These are phyloP conservation scores for Dictyostelium intermedium DNA, from an alignment of 78 protist species.

Conservation along the genomic window DNA sequence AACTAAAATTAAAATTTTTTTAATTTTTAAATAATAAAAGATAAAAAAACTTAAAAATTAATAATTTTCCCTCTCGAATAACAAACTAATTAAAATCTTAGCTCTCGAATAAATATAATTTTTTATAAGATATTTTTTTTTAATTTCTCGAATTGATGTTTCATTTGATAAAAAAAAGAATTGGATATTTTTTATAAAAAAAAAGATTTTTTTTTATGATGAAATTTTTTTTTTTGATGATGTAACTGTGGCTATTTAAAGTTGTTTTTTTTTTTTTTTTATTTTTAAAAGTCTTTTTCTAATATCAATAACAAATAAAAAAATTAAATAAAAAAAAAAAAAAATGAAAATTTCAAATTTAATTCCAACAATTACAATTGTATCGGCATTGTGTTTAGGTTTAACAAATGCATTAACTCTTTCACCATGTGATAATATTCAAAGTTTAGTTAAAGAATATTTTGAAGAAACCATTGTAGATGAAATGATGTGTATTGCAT, in stretches of 20 bases:
- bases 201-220: background rate
- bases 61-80: no score
- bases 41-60: no score
- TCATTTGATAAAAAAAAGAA: no score
- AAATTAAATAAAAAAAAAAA: no score
- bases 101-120: background rate
- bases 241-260: background rate
- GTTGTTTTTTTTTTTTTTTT: background rate
- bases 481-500: background rate
- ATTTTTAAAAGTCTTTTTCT: no score
- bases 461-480: background rate
- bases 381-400: background rate
- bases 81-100: no score
- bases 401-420: background rate
- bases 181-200: background rate
- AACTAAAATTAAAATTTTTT: no score
- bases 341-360: background rate
- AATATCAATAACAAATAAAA: no score
- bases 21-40: no score
- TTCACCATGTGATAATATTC: background rate
- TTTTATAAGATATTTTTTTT: no score
- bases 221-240: slow-evolving; percentile 11
- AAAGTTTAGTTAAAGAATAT: background rate
- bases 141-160: background rate
- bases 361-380: background rate